Evolutionary conservation across 345 rosid genomes (phyloP).

Genomic region (Nephelium lappaceum): DNA sequence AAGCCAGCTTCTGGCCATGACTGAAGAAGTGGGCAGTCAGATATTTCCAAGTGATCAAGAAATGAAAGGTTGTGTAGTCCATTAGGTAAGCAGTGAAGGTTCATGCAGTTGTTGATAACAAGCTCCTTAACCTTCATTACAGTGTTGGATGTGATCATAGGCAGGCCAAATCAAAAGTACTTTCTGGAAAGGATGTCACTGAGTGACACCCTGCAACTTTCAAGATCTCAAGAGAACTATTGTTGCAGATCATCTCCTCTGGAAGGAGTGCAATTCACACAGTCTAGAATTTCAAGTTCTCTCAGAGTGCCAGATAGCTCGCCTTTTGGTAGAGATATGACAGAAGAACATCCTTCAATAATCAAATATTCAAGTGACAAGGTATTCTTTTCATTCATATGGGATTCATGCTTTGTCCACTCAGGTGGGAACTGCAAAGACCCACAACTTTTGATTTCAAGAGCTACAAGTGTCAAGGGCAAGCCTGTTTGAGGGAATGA

Average conservation of each 20-base stretch:
- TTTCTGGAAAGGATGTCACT: conserved; percentile 11
- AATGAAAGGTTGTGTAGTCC: conserved; percentile 24
- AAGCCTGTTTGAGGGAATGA: conserved; percentile 19
- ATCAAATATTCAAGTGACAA: conserved; percentile 24
- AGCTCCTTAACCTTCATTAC: conserved; percentile 11
- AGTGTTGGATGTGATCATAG: neutral
- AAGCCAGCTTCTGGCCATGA: conserved; percentile 27
- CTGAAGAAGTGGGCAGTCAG: conserved; percentile 25
- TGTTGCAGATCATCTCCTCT: conserved; percentile 9
- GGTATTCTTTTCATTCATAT: neutral
- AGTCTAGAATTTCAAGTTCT: conserved; percentile 14
- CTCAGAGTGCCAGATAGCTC: conserved; percentile 15
- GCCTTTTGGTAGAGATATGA: conserved; percentile 24
- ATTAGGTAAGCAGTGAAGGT: conserved; percentile 15
- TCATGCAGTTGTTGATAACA: conserved; percentile 17
- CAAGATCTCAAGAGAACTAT: conserved; percentile 14
- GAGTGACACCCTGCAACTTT: conserved; percentile 13
- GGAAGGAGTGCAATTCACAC: conserved; percentile 25
- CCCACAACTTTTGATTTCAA: conserved; percentile 23
- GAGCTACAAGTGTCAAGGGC: conserved; percentile 14
- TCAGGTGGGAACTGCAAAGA: conserved; percentile 19
- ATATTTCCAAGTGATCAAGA: conserved; percentile 24
- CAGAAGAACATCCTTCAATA: conserved; percentile 27
- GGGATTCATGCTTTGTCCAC: neutral
- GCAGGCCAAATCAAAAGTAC: neutral